Conservation (phyloP, 2,329 filamentous ascomycete genomes). For the Alternaria ventricosa region DNA sequence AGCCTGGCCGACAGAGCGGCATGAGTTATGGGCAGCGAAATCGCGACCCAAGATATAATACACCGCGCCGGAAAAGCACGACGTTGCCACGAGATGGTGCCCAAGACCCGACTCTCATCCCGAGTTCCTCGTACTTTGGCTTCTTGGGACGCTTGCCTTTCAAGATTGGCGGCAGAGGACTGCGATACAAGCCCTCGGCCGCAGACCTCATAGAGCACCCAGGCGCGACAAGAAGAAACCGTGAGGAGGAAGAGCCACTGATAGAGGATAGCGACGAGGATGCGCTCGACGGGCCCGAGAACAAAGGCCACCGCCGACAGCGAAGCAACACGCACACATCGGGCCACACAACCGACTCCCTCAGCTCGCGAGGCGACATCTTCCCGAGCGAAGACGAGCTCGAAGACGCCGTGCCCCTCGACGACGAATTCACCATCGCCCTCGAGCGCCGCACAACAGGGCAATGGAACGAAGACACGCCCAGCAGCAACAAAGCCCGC, state of each 20-base stretch:
- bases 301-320: slow-evolving; percentile 58
- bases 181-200: slow-evolving; percentile 89
- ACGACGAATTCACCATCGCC: slow-evolving; percentile 88
- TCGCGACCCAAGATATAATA: slow-evolving; percentile 46
- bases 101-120: slow-evolving; percentile 84
- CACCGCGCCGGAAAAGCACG: slow-evolving; percentile 61
- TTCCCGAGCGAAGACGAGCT: slow-evolving; percentile 87
- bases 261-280: slow-evolving; percentile 66
- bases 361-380: slow-evolving; percentile 85
- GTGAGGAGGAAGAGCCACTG: slow-evolving; percentile 73
- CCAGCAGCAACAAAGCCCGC: slow-evolving; percentile 69
- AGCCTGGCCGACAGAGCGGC: slow-evolving; percentile 75
- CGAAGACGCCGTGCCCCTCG: slow-evolving; percentile 89
- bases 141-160: slow-evolving; percentile 86
- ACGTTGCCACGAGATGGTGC: slow-evolving; percentile 57
- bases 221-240: slow-evolving; percentile 56
- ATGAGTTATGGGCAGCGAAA: slow-evolving; percentile 88
- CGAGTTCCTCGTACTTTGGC: slow-evolving; percentile 82
- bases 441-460: slow-evolving; percentile 73
- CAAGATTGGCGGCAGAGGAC: slow-evolving; percentile 76
- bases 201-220: slow-evolving; percentile 91
- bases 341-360: slow-evolving; percentile 82
- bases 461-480: slow-evolving; percentile 68
- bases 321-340: slow-evolving; percentile 82
- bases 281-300: slow-evolving; percentile 25